phyloP scores from a whole-genome alignment of 2,329 filamentous ascomycete genomes.

The Penicillium sp. region DNA sequence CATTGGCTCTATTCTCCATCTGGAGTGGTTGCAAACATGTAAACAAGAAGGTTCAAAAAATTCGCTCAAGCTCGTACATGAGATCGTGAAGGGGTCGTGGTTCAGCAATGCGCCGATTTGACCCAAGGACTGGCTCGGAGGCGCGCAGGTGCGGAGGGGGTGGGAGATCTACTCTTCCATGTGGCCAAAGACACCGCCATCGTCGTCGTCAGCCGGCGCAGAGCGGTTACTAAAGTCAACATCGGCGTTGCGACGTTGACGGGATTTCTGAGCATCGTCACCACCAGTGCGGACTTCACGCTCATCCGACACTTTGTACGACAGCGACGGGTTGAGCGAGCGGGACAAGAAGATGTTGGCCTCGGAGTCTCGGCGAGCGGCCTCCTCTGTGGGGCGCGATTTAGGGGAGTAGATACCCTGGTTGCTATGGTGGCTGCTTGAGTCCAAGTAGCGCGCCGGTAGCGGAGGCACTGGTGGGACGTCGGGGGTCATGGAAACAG shows the following conservation, averaged over 20 bases:
- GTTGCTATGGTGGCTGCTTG: conserved; percentile 62
- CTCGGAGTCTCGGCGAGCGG: conserved; percentile 36
- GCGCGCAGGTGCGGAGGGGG: neutral
- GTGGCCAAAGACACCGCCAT: conserved; percentile 90
- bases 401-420: conserved; percentile 53
- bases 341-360: conserved; percentile 43
- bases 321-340: conserved; percentile 45
- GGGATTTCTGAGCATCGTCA: conserved; percentile 45
- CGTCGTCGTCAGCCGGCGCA: conserved; percentile 77
- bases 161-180: conserved; percentile 75
- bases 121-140: conserved; percentile 7
- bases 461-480: conserved; percentile 85
- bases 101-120: conserved; percentile 12
- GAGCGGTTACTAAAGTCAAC: conserved; percentile 36
- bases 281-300: conserved; percentile 69
- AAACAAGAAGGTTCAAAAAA: conserved; percentile 31
- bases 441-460: conserved; percentile 71
- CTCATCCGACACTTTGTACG: conserved; percentile 50
- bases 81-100: conserved; percentile 31
- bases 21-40: conserved; percentile 21
- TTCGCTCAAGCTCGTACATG: conserved; percentile 41
- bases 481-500: conserved; percentile 64
- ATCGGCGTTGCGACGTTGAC: conserved; percentile 37
- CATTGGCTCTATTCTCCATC: neutral
- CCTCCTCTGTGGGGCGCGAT: conserved; percentile 37